phyloP scores from a whole-genome alignment of 2,329 filamentous ascomycete genomes.

The Apiospora rasikravindrae region DNA sequence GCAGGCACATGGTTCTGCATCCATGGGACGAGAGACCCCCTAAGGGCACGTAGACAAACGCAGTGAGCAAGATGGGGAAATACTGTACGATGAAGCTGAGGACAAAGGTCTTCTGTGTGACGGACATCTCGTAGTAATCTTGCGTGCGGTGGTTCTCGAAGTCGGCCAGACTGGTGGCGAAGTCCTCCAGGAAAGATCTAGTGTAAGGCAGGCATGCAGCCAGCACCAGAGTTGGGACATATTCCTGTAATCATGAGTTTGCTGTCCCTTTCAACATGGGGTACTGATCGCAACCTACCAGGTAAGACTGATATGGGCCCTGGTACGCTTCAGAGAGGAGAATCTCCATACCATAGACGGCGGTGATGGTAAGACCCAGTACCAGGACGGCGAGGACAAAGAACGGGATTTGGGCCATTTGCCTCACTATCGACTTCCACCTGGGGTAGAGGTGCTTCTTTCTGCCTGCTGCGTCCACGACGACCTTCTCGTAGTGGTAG shows the following conservation, averaged over 20 bases:
- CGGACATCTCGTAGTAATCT: constrained; percentile 69
- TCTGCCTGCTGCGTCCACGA: constrained; percentile 68
- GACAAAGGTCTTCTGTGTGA: constrained; percentile 76
- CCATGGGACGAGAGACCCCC: constrained; percentile 70
- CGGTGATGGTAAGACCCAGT: constrained; percentile 70
- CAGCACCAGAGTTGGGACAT: constrained; percentile 73
- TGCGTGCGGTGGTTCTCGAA: constrained; percentile 79
- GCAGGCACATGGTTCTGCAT: constrained; percentile 64
- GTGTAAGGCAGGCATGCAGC: constrained; percentile 71
- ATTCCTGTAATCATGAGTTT: constrained; percentile 55
- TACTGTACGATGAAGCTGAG: constrained; percentile 84
- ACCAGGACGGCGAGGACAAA: constrained; percentile 61
- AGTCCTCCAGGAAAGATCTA: constrained; percentile 63
- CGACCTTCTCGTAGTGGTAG: constrained; percentile 66
- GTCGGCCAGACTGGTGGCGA: constrained; percentile 68
- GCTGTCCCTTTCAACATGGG: constrained; percentile 19
- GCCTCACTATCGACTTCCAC: constrained; percentile 67
- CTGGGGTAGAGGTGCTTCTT: constrained; percentile 66
- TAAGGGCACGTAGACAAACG: constrained; percentile 81
- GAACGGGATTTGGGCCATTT: constrained; percentile 73
- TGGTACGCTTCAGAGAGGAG: constrained; percentile 77
- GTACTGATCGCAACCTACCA: constrained; percentile 51
- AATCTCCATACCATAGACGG: constrained; percentile 75
- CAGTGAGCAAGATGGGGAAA: constrained; percentile 75
- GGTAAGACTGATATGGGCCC: constrained; percentile 68